These are phyloP conservation scores for Leccinum barrowsii DNA, from an alignment of 768 basidiomycete species.

Conservation along the genomic window DNA sequence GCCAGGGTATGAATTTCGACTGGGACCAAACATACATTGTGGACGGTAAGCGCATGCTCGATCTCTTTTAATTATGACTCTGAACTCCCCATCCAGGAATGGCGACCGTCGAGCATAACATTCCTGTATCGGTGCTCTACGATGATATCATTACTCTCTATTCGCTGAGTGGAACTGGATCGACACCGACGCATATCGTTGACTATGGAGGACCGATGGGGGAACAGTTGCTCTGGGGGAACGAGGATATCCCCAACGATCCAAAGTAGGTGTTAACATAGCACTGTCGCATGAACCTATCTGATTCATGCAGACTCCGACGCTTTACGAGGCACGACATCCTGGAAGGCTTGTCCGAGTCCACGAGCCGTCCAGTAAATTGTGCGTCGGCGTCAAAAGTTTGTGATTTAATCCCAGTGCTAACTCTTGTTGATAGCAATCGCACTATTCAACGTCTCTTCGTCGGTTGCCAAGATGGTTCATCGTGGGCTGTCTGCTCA, in stretches of 20 bases:
- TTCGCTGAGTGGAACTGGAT: constrained; percentile 64
- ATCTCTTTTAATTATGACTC: background rate
- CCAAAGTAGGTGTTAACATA: constrained; percentile 46
- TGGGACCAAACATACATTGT: constrained; percentile 78
- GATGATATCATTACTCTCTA: constrained; percentile 65
- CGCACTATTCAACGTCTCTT: constrained; percentile 65
- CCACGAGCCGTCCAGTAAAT: constrained; percentile 53
- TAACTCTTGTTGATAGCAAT: constrained; percentile 41
- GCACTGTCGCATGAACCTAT: background rate
- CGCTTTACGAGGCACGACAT: constrained; percentile 63
- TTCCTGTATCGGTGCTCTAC: constrained; percentile 62
- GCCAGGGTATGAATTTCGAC: constrained; percentile 67
- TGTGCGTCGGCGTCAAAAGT: constrained; percentile 40
- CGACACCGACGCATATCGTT: constrained; percentile 73
- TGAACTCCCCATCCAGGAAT: constrained; percentile 44
- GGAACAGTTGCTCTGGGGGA: constrained; percentile 68
- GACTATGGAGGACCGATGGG: constrained; percentile 73
- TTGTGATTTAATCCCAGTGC: background rate
- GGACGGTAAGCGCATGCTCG: constrained; percentile 48
- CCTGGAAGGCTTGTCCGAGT: constrained; percentile 57
- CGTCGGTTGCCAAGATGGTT: constrained; percentile 67
- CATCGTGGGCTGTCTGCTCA: constrained; percentile 56
- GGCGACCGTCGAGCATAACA: constrained; percentile 71
- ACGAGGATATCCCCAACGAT: constrained; percentile 60
- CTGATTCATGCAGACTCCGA: constrained; percentile 47